A percentile compares a stretch with the other conserved stretches of the same genome.
These are phyloP conservation scores for Lactuca saligna DNA, from an alignment of 129 eudicot genomes.

Conservation along the genomic window DNA sequence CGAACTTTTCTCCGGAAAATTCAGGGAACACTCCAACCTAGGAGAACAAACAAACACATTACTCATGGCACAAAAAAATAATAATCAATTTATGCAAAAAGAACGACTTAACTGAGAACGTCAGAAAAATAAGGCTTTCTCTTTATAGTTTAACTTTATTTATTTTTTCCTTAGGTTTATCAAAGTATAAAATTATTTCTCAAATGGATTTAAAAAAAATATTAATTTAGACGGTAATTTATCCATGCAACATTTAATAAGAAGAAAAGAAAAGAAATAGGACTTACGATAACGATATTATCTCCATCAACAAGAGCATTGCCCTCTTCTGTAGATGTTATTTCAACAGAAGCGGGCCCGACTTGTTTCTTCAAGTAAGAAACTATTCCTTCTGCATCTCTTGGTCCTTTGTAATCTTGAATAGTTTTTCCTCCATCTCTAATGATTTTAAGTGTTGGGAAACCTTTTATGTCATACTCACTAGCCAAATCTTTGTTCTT, in stretches of 20 bases:
- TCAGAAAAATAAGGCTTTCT: neutral
- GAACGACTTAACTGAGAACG: neutral
- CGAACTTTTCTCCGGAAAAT: slow-evolving; percentile 77
- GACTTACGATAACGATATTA: slow-evolving; percentile 74
- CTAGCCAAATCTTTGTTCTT: slow-evolving; percentile 61
- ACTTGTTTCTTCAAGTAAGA: slow-evolving; percentile 63
- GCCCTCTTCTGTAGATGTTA: slow-evolving; percentile 67
- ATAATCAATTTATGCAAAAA: neutral
- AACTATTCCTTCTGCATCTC: slow-evolving; percentile 84
- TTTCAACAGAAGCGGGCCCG: slow-evolving; percentile 74
- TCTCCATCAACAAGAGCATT: slow-evolving; percentile 44
- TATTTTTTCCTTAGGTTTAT: too few relatives aligned
- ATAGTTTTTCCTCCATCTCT: slow-evolving; percentile 59
- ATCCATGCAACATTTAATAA: too few relatives aligned
- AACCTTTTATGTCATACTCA: slow-evolving; percentile 62
- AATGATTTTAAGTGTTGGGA: slow-evolving; percentile 73
- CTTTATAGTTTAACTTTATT: too few relatives aligned
- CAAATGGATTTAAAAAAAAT: too few relatives aligned
- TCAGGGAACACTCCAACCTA: slow-evolving; percentile 94
- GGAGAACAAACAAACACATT: slow-evolving; percentile 10
- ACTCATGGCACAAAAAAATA: neutral
- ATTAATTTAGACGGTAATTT: neutral
- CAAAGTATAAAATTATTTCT: neutral
- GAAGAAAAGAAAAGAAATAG: neutral
- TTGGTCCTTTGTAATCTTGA: slow-evolving; percentile 88